Evolutionary conservation across 495 filamentous ascomycete genomes (phyloP).

Genomic region (Penicillium cataractarum): DNA sequence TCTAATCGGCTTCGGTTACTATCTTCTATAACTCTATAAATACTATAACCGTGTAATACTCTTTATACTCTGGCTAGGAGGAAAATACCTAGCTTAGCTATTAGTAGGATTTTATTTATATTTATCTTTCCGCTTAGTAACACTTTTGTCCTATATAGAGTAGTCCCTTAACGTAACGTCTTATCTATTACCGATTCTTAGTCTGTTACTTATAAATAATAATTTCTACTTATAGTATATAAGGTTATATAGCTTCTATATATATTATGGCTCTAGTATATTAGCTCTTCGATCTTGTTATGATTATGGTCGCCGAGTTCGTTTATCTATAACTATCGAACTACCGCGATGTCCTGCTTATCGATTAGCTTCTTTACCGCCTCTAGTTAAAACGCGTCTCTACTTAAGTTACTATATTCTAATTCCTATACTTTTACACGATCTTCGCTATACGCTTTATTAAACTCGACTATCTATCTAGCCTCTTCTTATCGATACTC

Average conservation of each 20-base stretch:
- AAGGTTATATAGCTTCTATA: neutral
- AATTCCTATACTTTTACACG: neutral
- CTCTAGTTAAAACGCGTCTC: neutral
- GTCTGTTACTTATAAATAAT: neutral
- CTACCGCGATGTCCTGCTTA: neutral
- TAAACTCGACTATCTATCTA: neutral
- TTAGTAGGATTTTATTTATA: neutral
- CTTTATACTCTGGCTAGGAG: neutral
- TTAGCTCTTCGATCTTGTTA: neutral
- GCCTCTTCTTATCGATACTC: neutral
- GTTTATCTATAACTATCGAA: neutral
- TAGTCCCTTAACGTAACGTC: neutral
- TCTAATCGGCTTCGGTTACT: conserved; percentile 5
- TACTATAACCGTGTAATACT: neutral
- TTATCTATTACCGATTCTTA: neutral
- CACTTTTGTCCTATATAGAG: neutral
- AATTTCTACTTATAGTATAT: neutral
- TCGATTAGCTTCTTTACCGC: neutral
- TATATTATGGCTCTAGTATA: neutral
- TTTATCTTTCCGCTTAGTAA: neutral
- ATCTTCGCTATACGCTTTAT: neutral
- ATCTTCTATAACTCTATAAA: neutral
- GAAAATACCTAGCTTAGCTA: neutral
- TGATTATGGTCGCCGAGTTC: neutral
- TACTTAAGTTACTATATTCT: neutral